Conservation (phyloP, 805 yeast species). For the Candida insectalens region DNA sequence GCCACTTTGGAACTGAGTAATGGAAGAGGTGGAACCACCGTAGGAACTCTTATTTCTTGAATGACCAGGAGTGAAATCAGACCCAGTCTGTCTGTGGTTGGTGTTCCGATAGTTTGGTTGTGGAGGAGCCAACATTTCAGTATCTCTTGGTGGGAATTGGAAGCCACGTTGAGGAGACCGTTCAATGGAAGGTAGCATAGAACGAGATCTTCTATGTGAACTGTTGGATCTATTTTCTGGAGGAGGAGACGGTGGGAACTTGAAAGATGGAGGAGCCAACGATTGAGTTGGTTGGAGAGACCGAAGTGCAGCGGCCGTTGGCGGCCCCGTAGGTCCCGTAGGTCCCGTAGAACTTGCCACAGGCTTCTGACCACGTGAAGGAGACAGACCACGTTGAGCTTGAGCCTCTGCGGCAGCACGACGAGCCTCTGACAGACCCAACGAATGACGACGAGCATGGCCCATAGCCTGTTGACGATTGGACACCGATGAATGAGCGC, state of each 20-base stretch:
- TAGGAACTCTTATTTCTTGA: slow-evolving; percentile 70
- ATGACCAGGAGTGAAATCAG: slow-evolving; percentile 57
- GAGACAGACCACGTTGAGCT: slow-evolving; percentile 47
- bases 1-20: slow-evolving; percentile 28
- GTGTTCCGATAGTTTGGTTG: slow-evolving; percentile 42
- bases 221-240: slow-evolving; percentile 5
- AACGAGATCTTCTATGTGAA: slow-evolving; percentile 21
- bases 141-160: slow-evolving; percentile 55
- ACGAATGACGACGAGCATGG: slow-evolving; percentile 84
- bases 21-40: slow-evolving; percentile 52
- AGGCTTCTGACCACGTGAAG: slow-evolving; percentile 21
- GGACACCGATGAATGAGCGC: slow-evolving; percentile 32
- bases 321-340: no score
- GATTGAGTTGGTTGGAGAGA: no score
- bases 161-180: slow-evolving; percentile 39
- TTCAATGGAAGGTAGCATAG: slow-evolving; percentile 16
- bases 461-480: slow-evolving; percentile 38
- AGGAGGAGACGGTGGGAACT: slow-evolving; percentile 39
- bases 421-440: slow-evolving; percentile 87
- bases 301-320: no score
- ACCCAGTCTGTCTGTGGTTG: slow-evolving; percentile 31
- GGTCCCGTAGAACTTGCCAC: slow-evolving; percentile 7
- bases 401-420: slow-evolving; percentile 92
- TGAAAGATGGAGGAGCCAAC: slow-evolving; percentile 31
- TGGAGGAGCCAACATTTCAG: slow-evolving; percentile 35